A percentile compares a stretch with the other conserved stretches of the same genome.
Conservation (phyloP, 768 basidiomycete species). For the Pleurotus salmoneostramineus region DNA sequence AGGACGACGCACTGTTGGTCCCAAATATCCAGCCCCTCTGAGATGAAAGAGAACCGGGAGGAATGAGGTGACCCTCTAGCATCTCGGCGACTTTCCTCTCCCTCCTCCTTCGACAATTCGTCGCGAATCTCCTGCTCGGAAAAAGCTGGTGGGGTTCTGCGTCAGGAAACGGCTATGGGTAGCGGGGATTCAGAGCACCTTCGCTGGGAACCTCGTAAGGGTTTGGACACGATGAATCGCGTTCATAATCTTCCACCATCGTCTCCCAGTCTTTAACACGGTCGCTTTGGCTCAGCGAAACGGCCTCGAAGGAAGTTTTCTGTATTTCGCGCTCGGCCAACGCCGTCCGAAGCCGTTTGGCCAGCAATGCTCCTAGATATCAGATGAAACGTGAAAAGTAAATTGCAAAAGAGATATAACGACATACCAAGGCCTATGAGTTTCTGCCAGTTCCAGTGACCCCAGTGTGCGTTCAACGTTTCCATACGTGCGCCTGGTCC, state of each 20-base stretch:
- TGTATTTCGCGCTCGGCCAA: neutral
- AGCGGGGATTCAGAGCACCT: neutral
- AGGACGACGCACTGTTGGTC: slow-evolving; percentile 9
- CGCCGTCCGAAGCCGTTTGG: neutral
- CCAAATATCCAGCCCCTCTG: slow-evolving; percentile 9
- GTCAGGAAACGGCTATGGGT: neutral
- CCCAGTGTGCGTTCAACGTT: slow-evolving; percentile 22
- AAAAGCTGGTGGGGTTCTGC: neutral
- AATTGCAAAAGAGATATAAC: no score
- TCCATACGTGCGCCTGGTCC: slow-evolving; percentile 24
- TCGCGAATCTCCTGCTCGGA: neutral
- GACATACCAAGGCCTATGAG: slow-evolving; percentile 17
- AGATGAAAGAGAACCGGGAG: no score
- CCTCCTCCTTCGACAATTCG: neutral
- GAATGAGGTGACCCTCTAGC: no score
- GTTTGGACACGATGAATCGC: neutral
- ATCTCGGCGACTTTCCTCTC: no score
- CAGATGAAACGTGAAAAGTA: neutral
- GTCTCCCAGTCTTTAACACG: neutral
- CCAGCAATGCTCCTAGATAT: neutral
- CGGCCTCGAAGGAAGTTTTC: neutral
- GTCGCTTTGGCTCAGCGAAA: neutral
- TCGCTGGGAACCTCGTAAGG: neutral
- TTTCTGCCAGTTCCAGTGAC: slow-evolving; percentile 24
- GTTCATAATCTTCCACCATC: neutral